Base-by-base conservation (phyloP, 192 early-diverging fungal species). In the Umbelopsis sp. region DNA sequence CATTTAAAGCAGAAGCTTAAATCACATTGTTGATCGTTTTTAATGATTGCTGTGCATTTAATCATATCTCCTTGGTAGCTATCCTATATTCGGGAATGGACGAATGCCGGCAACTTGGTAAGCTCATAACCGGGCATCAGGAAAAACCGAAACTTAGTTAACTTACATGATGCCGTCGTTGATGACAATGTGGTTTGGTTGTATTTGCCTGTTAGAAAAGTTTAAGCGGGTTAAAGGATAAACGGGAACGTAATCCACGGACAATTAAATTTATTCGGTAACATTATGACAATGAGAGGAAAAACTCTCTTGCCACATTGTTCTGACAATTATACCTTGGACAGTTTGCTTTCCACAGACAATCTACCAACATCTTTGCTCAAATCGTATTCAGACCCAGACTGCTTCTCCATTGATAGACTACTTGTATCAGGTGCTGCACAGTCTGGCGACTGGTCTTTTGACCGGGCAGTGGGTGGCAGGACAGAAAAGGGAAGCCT, bases 11-110 rank as follows among this genome's bases (percentile, higher is more conserved):
- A 62, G 34, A 34, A 62, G 0, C 16, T 14, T 20, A 20, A 32
- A 62, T 62, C 56, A 62, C 56, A 62, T 32, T 62, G 56, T 31
- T 62, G 56, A 34, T 62, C 56, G 32, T 31, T 31, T 62, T 62
- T 62, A 3, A 16, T 32, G 31, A 62, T 62, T 22, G 56, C 56
- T 16, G 56, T 62, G 29, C 56, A 62, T 62, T 31, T 62, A 34
- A 62, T 62, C 56, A 62, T 62, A 34, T 62, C 56, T n/a, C 26
- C 20, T 31, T 34, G 31, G 16, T 62, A 29, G 11, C 16, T 62
- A 32, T 62, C 56, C 56, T 62, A 20, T 0, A 32, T 62, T 26
- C 31, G 26, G 12, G 0, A 21, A 25, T n/a, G n/a, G 16, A 53
- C 22, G 51, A 52, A 16, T 22, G 21, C 22, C 21, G 22, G 12